Evolutionary conservation across 805 yeast genomes (phyloP), one percentile per base, ranked within the genome.

Genomic region (Diddensiella santjacobensis): DNA sequence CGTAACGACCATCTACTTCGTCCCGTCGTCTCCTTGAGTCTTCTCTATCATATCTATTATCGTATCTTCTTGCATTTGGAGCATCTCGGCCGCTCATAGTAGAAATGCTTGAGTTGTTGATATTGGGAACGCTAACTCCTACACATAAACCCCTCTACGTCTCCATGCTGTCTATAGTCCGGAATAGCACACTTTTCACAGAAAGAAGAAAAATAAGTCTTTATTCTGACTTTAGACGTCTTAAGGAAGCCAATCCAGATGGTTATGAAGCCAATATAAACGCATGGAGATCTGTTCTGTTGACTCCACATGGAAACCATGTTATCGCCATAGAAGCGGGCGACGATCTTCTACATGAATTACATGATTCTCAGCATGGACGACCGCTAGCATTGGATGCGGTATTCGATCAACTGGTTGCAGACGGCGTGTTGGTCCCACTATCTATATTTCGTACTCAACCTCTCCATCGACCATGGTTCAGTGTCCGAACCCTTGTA

Each of bases 221-320:
- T 38, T 77, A 68, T 50, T 73, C 79, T 2, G 73, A 77, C 52
- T 77, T 75, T 53, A 53, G 65, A 6, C 62, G 70, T n/a, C 62
- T 77, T 24, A 63, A 66, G 47, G 73, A 70, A 10, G 40, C 62
- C 2, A 77, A 77, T 51, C 67, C 65, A 2, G 79, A 73, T 47
- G 82, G 82, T 4, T 76, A 66, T 47, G 69, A 62, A 19, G 81
- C 81, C 13, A 77, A 77, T 52, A 22, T 77, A 11, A 55, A 55
- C 3, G 75, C 77, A 2, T 77, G 82, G 82, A 65, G 60, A 41
- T 52, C 58, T 3, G 64, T 71, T 8, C 57, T 77, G 5, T 43
- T 55, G 18, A 60, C 60, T 19, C 60, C 70, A 13, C 45, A 61
- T 2, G 36, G 43, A 3, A 29, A 54, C 4, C 61, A 56, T 6